Percentiles rank a stretch among this genome's conserved stretches.
These are phyloP conservation scores for Talaromyces sp. DNA, from an alignment of 2,329 filamentous ascomycete species.

Conservation along the genomic window DNA sequence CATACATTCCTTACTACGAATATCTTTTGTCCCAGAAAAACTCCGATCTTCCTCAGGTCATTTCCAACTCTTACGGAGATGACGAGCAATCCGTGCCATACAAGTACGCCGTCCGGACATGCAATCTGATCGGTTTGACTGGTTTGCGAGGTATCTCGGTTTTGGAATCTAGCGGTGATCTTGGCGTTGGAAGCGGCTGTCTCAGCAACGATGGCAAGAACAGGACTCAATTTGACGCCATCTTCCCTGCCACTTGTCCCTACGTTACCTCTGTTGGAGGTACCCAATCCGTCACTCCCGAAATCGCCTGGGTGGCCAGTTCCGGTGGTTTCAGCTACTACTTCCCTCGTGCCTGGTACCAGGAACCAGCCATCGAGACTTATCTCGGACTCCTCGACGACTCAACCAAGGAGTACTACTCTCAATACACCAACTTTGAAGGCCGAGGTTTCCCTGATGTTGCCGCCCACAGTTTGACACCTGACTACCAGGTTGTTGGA, in stretches of 20 bases:
- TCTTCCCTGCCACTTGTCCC: constrained; percentile 49
- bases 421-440: constrained; percentile 42
- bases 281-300: constrained; percentile 28
- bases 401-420: constrained; percentile 48
- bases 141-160: constrained; percentile 35
- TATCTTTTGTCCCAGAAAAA: constrained; percentile 24
- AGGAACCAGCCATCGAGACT: constrained; percentile 34
- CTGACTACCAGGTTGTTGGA: constrained; percentile 31
- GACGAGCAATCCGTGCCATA: constrained; percentile 51
- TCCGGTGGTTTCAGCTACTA: constrained; percentile 47
- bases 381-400: constrained; percentile 38
- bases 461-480: constrained; percentile 49
- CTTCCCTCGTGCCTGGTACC: constrained; percentile 41
- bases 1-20: constrained; percentile 58
- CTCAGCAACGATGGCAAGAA: constrained; percentile 36
- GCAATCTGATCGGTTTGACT: constrained; percentile 49
- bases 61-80: constrained; percentile 54
- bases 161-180: constrained; percentile 28
- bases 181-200: constrained; percentile 26
- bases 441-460: constrained; percentile 61
- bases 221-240: constrained; percentile 44
- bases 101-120: constrained; percentile 49
- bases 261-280: constrained; percentile 48
- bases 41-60: constrained; percentile 50
- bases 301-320: constrained; percentile 28